phyloP scores from a whole-genome alignment of 1,284 basidiomycete genomes.

The Irpex lacteus region DNA sequence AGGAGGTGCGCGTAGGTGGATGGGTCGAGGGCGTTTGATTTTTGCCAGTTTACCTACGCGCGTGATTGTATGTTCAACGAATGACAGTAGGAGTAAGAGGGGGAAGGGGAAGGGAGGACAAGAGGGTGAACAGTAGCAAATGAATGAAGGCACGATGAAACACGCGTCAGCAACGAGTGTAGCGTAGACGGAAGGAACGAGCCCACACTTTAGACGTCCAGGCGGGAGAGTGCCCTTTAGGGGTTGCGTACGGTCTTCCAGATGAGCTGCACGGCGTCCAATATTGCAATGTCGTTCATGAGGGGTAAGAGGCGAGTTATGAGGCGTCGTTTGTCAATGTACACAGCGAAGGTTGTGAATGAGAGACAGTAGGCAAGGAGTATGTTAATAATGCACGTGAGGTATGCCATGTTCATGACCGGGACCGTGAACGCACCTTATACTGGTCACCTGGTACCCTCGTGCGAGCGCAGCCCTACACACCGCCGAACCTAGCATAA shows the following conservation, averaged over 20 bases:
- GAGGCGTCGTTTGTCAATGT: neutral
- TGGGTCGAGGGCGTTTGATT: constrained; percentile 77
- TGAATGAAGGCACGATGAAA: constrained; percentile 4
- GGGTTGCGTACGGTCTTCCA: constrained; percentile 81
- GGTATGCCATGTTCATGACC: neutral
- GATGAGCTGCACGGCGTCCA: constrained; percentile 58
- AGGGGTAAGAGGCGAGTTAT: neutral
- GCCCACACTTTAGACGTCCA: constrained; percentile 73
- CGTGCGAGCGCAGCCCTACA: constrained; percentile 83
- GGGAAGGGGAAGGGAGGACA: no score
- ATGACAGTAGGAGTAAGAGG: no score
- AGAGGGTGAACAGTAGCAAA: constrained; percentile 2
- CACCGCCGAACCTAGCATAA: constrained; percentile 79
- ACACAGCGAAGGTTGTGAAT: neutral
- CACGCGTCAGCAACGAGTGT: neutral
- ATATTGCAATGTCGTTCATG: neutral
- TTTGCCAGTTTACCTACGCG: constrained; percentile 76
- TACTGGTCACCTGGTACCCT: constrained; percentile 85
- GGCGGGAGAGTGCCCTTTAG: constrained; percentile 85
- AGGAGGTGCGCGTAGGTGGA: constrained; percentile 72
- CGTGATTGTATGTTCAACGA: neutral
- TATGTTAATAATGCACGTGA: neutral
- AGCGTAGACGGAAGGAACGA: neutral
- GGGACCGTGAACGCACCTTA: constrained; percentile 58
- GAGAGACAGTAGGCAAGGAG: neutral